Evolutionary conservation across 2,329 filamentous ascomycete genomes (phyloP).

Genomic region (Aspergillus amoenus): DNA sequence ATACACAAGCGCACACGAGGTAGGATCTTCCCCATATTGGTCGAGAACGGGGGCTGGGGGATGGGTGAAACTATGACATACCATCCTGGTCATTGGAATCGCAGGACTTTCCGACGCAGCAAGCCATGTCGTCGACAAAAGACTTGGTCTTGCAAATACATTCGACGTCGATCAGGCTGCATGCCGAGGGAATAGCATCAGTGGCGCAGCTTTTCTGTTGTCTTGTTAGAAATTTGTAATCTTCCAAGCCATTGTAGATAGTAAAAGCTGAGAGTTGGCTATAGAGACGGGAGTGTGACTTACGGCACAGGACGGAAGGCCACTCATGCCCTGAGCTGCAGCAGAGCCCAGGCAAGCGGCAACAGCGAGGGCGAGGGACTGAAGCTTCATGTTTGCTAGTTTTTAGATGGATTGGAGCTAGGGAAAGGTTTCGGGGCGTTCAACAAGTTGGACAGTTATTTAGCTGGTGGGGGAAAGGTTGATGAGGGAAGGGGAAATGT

Average conservation of each 20-base stretch:
- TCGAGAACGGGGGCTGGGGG: not conserved
- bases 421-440: not conserved
- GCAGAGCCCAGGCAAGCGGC: constrained; percentile 52
- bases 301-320: constrained; percentile 58
- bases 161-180: constrained; percentile 40
- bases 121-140: constrained; percentile 51
- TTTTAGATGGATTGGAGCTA: not conserved
- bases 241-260: not conserved
- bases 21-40: not conserved
- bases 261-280: not conserved
- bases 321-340: constrained; percentile 46
- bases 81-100: constrained; percentile 41
- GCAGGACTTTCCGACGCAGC: constrained; percentile 52
- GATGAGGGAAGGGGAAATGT: not conserved
- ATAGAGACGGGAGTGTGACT: constrained; percentile 27
- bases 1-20: not conserved
- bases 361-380: constrained; percentile 52
- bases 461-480: not conserved
- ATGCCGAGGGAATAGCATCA: constrained; percentile 40
- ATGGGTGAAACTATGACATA: constrained; percentile 17
- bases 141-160: constrained; percentile 51
- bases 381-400: constrained; percentile 49
- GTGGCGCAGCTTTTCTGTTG: constrained; percentile 41
- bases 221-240: constrained; percentile 1
- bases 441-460: not conserved